Conservation (phyloP, 73 alveolate genomes). For the Breviolum minutum region DNA sequence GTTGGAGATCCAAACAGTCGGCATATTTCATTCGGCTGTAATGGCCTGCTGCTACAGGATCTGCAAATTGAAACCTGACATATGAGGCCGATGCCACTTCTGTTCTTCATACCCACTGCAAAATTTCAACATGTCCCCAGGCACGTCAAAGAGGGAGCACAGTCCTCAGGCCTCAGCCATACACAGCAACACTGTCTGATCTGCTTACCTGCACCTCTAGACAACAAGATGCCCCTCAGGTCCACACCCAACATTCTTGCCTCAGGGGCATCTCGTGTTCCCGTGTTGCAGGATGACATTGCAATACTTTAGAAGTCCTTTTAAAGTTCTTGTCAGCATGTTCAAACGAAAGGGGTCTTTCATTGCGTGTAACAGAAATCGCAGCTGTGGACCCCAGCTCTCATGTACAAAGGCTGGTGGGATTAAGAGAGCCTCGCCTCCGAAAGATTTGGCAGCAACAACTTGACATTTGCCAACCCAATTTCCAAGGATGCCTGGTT, state of each 20-base stretch:
- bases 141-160: conserved; percentile 55
- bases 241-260: conserved; percentile 51
- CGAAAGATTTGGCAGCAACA: background rate
- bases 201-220: background rate
- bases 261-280: background rate
- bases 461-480: background rate
- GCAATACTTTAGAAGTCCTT: too few relatives aligned
- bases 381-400: background rate
- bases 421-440: conserved; percentile 71
- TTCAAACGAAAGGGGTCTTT: background rate
- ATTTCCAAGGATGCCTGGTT: conserved; percentile 24
- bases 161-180: conserved; percentile 32
- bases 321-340: background rate
- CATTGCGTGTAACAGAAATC: background rate
- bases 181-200: too few relatives aligned
- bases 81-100: background rate
- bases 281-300: background rate
- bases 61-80: conserved; percentile 71
- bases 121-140: background rate
- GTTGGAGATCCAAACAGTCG: too few relatives aligned
- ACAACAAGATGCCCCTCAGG: background rate
- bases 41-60: conserved; percentile 79
- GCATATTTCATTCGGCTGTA: background rate
- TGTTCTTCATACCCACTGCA: too few relatives aligned
- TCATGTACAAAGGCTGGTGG: conserved; percentile 90